Evolutionary conservation across 2,329 filamentous ascomycete species (phyloP).

Genomic region (Exserohilum turcica): DNA sequence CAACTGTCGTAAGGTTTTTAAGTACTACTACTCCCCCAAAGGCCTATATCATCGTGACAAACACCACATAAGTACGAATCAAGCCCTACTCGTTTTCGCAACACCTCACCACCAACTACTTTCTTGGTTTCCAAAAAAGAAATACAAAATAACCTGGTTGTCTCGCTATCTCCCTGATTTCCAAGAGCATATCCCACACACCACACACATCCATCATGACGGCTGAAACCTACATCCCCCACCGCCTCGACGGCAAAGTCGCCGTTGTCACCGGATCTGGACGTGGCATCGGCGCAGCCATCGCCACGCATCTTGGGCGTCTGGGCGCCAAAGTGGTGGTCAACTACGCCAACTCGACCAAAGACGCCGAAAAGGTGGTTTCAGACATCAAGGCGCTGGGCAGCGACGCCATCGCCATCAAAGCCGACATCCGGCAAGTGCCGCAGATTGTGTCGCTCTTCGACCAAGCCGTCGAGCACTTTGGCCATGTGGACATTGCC

Average conservation of each 20-base stretch:
- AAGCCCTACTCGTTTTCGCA: too few species aligned
- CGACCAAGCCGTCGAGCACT: slow-evolving; percentile 44
- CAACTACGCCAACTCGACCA: slow-evolving; percentile 62
- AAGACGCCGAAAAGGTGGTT: slow-evolving; percentile 52
- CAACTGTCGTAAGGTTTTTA: too few species aligned
- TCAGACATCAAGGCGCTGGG: slow-evolving; percentile 49
- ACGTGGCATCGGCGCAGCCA: slow-evolving; percentile 66
- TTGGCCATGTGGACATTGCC: slow-evolving; percentile 49
- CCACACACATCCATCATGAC: background rate
- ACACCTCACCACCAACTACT: background rate
- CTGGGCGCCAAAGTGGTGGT: slow-evolving; percentile 67
- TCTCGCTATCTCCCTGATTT: background rate
- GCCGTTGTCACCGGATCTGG: slow-evolving; percentile 64
- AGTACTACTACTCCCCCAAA: background rate
- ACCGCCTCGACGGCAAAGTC: slow-evolving; percentile 52
- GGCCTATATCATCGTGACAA: background rate
- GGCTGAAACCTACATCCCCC: background rate
- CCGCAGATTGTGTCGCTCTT: slow-evolving; percentile 58
- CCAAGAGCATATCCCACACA: background rate
- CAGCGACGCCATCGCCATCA: slow-evolving; percentile 59
- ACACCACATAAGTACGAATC: background rate
- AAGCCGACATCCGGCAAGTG: slow-evolving; percentile 59
- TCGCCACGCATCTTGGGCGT: slow-evolving; percentile 65
- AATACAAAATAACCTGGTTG: too few species aligned
- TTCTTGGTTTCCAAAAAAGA: too few species aligned